These are phyloP conservation scores for Cyberlindnera mycetangii DNA, from an alignment of 805 yeast genomes.

Conservation along the genomic window DNA sequence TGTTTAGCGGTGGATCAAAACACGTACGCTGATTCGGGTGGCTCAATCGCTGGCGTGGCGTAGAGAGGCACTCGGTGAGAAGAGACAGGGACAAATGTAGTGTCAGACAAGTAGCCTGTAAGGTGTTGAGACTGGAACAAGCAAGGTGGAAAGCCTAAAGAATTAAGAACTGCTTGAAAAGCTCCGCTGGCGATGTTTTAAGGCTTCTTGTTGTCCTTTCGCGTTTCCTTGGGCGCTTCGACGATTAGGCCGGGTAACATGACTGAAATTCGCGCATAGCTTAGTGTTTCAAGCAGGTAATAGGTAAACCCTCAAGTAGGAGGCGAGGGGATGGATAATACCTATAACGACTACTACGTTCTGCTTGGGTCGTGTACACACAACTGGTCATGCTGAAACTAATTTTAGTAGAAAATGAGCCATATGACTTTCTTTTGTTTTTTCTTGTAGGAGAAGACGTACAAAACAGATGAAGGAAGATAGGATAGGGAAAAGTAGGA, in stretches of 20 bases:
- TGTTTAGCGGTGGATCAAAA: neutral
- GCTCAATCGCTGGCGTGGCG: neutral
- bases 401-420: too few species aligned
- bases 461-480: conserved; percentile 2
- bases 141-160: neutral
- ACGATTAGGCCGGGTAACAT: conserved; percentile 5
- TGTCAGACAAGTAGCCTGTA: too few species aligned
- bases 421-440: neutral
- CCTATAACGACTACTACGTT: too few species aligned
- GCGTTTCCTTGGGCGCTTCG: conserved; percentile 4
- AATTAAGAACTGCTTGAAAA: neutral
- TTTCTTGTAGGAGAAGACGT: neutral
- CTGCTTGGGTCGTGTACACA: too few species aligned
- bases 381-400: too few species aligned
- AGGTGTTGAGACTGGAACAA: neutral
- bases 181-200: neutral
- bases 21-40: conserved; percentile 6
- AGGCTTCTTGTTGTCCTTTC: conserved; percentile 15
- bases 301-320: too few species aligned
- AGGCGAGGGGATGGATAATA: too few species aligned
- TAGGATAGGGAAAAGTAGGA: neutral
- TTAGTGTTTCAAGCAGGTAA: too few species aligned
- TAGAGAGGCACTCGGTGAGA: neutral
- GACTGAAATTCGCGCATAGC: too few species aligned
- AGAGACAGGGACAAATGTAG: too few species aligned